Base-by-base conservation (phyloP, 73 alveolate genomes). In the Symbiodinium natans region DNA sequence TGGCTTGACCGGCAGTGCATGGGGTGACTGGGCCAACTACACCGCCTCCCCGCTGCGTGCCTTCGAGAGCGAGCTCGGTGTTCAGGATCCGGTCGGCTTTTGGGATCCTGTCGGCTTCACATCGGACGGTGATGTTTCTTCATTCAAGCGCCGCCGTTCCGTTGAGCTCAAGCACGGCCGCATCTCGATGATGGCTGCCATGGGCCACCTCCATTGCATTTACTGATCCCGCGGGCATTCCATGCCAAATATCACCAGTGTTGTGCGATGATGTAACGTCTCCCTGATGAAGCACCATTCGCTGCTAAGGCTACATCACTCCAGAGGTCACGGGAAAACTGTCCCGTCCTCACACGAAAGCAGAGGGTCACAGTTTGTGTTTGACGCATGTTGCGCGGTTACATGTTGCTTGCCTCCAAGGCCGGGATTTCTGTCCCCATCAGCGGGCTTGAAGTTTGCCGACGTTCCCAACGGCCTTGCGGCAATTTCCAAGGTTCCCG, bases 391-490 rank as follows among this genome's bases (percentile, higher is more conserved):
- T 27, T 21, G 36, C 17, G 29, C 1, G n/a, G n/a, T 17, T 1
- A 31, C 21, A 27, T 8, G 77, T 27, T 59, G 36, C 38, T 1
- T 9, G 31, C 17, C 36, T 63, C 31, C 25, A 17, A 63, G 82
- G 82, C 86, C 86, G 46, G 86, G 86, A 43, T 75, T 25, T 48
- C 43, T 75, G 41, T 75, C 86, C 33, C 86, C 86, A 34, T 31
- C 52, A 15, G 86, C 86, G 2, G 86, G 86, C n/a, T 33, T 75
- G 86, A 75, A 75, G 86, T 75, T 75, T 5, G 86, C 86, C 0
- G 86, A 75, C 86, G 43, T 75, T n/a, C 86, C 86, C 48, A 75
- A 75, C 46, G 86, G 86, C 41, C 36, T 75, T 1, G 86, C 52
- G n/a, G 86, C 86, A 6, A 31, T 75, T 27, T 75, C 86, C 41